Evolutionary conservation across 140 eudicot species (phyloP), one percentile per base, ranked within the genome.

Genomic region (Stevia rebaudiana): DNA sequence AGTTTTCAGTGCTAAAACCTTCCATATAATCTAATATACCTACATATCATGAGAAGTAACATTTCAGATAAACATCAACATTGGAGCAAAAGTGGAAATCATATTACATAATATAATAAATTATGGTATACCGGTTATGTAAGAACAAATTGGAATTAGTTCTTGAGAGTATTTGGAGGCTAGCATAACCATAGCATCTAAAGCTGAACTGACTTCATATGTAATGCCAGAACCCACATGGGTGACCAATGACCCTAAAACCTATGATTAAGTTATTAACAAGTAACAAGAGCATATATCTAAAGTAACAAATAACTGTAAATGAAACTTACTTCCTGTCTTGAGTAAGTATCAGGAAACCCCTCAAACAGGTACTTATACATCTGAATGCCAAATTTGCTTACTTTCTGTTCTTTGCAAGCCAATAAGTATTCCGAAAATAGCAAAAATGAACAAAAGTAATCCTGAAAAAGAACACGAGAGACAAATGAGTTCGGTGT

Each of bases 11-110:
- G 73, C 67, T 68, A 62, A 85, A 85, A 9, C 87, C 83, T 74
- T 88, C 96, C 87, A 88, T 70, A 73, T 84, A 88, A 78, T 88
- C 96, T 78, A 88, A 79, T 67, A 88, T 58, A 46, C 96, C 96
- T 88, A 65, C 60, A 67, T 17, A 67, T 40, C 28, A 15, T 1
- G 44, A 72, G 18, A 44, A 35, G 67, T n/a, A 70, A 46, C 25
- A 47, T 57, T 42, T 69, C 41, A 55, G 41, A 15, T 39, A 75
- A 13, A 63, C 57, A 44, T 16, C 63, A 13, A 56, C 61, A 52
- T 3, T 70, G 50, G n/a, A 49, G 56, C 43, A 67, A 49, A 58
- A 24, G 37, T 40, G 11, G 16, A 57, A 46, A 69, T 4, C 49
- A 47, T 46, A 41, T 21, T 39, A 54, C 39, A 22, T 2, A 64